These are phyloP conservation scores for Pyrus communis DNA, from an alignment of 306 rosid species.

Conservation along the genomic window DNA sequence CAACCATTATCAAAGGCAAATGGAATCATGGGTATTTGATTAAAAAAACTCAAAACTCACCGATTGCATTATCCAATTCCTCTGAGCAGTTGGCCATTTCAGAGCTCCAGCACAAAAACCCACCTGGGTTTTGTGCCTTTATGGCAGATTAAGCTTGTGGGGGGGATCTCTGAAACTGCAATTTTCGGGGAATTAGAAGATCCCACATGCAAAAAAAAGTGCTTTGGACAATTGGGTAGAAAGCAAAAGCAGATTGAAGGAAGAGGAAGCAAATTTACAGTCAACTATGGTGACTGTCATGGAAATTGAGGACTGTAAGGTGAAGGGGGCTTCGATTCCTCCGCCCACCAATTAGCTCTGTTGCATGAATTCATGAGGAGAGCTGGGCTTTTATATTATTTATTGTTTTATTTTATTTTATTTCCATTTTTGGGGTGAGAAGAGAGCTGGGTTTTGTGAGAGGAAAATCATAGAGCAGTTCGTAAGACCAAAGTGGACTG, in stretches of 20 bases:
- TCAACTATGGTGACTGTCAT: background rate
- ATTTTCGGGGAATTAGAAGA: background rate
- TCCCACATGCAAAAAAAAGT: background rate
- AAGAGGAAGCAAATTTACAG: background rate
- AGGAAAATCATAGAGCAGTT: background rate
- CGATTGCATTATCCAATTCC: slow-evolving; percentile 14
- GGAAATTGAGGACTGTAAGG: background rate
- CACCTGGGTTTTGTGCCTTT: background rate
- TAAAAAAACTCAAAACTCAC: slow-evolving; percentile 1
- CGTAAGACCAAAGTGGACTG: background rate
- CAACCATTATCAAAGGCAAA: background rate
- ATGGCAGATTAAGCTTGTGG: background rate
- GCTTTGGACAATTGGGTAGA: background rate
- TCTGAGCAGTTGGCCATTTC: background rate
- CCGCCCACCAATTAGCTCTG: background rate
- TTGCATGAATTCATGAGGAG: background rate
- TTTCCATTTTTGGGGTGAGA: background rate
- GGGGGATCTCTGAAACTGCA: background rate
- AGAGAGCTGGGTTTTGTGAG: background rate
- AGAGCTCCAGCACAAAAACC: background rate
- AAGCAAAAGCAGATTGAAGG: background rate
- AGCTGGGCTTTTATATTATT: background rate
- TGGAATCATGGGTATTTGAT: background rate
- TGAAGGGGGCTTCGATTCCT: background rate
- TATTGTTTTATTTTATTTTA: background rate